A percentile compares a stretch with the other conserved stretches of the same genome.
Evolutionary conservation across 2,329 filamentous ascomycete species (phyloP).

Genomic region (Aureobasidium sp.): DNA sequence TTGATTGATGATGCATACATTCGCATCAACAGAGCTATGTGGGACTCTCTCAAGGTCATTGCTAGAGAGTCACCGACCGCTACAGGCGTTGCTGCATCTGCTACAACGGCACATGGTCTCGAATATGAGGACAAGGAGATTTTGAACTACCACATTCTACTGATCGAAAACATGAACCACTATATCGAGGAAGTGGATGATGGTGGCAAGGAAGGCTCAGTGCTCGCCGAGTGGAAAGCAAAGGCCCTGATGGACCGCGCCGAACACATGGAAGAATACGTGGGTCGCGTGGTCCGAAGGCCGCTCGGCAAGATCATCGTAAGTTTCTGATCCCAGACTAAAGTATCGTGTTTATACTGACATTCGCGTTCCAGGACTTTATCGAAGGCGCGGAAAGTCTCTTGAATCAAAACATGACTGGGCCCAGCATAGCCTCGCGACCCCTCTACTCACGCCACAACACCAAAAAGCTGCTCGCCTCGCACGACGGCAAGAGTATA

Average conservation of each 20-base stretch:
- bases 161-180: constrained; percentile 99
- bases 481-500: constrained; percentile 77
- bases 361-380: constrained; percentile 54
- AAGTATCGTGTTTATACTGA: not conserved
- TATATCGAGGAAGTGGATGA: constrained; percentile 87
- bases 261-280: constrained; percentile 82
- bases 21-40: constrained; percentile 89
- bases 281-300: constrained; percentile 78
- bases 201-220: constrained; percentile 53
- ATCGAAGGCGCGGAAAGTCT: constrained; percentile 78
- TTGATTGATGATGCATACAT: constrained; percentile 83
- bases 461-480: constrained; percentile 78
- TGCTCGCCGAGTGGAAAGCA: constrained; percentile 76
- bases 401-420: constrained; percentile 45
- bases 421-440: constrained; percentile 60
- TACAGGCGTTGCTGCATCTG: constrained; percentile 47
- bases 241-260: constrained; percentile 70
- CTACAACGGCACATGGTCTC: constrained; percentile 35
- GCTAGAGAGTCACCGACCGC: constrained; percentile 59
- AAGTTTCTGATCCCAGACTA: constrained; percentile 21
- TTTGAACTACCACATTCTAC: constrained; percentile 90
- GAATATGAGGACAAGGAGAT: constrained; percentile 90
- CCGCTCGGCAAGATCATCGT: constrained; percentile 79
- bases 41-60: constrained; percentile 92
- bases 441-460: constrained; percentile 74